Evolutionary conservation across 1,284 basidiomycete species (phyloP).

Genomic region (Trichosporon inkin): DNA sequence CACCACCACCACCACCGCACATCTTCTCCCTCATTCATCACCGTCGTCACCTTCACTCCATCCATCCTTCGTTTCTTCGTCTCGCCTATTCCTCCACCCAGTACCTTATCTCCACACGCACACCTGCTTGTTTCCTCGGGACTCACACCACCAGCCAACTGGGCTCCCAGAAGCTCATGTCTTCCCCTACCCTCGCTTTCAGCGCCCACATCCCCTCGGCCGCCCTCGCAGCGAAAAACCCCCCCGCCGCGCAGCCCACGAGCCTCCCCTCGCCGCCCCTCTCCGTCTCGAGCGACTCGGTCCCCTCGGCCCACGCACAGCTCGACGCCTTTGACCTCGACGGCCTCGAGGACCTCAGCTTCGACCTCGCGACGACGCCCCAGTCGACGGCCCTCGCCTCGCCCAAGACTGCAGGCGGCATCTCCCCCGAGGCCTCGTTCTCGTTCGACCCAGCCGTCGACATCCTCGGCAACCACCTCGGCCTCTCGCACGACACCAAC

Average conservation of each 20-base stretch:
- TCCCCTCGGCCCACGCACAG: slow-evolving; percentile 2
- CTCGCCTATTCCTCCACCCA: neutral
- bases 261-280: slow-evolving; percentile 33
- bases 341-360: slow-evolving; percentile 22
- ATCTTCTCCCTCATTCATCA: neutral
- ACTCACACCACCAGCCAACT: slow-evolving; percentile 10
- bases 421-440: slow-evolving; percentile 12
- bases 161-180: slow-evolving; percentile 7
- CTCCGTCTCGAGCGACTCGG: slow-evolving; percentile 26
- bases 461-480: neutral
- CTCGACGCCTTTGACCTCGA: slow-evolving; percentile 31
- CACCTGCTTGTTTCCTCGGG: neutral
- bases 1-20: neutral
- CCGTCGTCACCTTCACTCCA: neutral
- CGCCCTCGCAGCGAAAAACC: slow-evolving; percentile 1
- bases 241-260: neutral
- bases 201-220: slow-evolving; percentile 1
- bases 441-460: slow-evolving; percentile 19
- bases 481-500: neutral
- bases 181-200: slow-evolving; percentile 6
- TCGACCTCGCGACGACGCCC: slow-evolving; percentile 25
- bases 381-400: slow-evolving; percentile 33
- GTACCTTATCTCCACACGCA: neutral
- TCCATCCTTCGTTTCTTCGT: neutral
- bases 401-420: slow-evolving; percentile 24